A percentile compares a stretch with the other conserved stretches of the same genome.
Conservation (phyloP, 805 yeast species). For the Blastobotrys attinorum region DNA sequence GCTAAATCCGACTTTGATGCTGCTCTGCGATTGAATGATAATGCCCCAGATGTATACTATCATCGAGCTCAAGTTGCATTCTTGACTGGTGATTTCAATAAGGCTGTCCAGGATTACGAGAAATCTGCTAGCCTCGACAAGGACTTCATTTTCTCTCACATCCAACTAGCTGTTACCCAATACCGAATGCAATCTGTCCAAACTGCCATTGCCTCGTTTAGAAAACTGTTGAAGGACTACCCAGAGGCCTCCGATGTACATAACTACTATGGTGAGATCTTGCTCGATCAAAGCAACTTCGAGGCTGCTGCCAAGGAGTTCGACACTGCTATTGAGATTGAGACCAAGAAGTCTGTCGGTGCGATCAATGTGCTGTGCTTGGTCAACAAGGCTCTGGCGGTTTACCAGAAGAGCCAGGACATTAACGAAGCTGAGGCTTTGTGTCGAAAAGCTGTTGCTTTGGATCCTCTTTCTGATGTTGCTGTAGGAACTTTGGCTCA, state of each 20-base stretch:
- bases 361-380: slow-evolving; percentile 85
- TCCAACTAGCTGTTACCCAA: slow-evolving; percentile 87
- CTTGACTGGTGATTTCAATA: slow-evolving; percentile 61
- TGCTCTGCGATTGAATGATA: slow-evolving; percentile 63
- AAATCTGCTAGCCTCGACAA: slow-evolving; percentile 70
- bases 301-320: slow-evolving; percentile 73
- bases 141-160: slow-evolving; percentile 71
- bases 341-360: slow-evolving; percentile 44
- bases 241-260: slow-evolving; percentile 88
- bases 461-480: slow-evolving; percentile 84
- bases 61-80: slow-evolving; percentile 92
- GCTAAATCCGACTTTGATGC: slow-evolving; percentile 59
- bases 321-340: slow-evolving; percentile 78
- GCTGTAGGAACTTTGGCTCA: slow-evolving; percentile 92
- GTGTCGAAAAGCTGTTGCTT: slow-evolving; percentile 64
- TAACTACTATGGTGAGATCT: slow-evolving; percentile 91
- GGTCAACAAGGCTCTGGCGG: slow-evolving; percentile 74
- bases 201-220: slow-evolving; percentile 15
- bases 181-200: slow-evolving; percentile 51
- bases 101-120: slow-evolving; percentile 68
- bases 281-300: slow-evolving; percentile 71
- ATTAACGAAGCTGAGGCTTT: slow-evolving; percentile 53
- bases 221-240: slow-evolving; percentile 42
- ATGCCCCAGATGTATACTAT: slow-evolving; percentile 77
- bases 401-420: slow-evolving; percentile 32